A percentile compares a stretch with the other conserved stretches of the same genome.
Evolutionary conservation across 192 early-diverging fungal genomes (phyloP).

Genomic region (Paraglomus occultum): DNA sequence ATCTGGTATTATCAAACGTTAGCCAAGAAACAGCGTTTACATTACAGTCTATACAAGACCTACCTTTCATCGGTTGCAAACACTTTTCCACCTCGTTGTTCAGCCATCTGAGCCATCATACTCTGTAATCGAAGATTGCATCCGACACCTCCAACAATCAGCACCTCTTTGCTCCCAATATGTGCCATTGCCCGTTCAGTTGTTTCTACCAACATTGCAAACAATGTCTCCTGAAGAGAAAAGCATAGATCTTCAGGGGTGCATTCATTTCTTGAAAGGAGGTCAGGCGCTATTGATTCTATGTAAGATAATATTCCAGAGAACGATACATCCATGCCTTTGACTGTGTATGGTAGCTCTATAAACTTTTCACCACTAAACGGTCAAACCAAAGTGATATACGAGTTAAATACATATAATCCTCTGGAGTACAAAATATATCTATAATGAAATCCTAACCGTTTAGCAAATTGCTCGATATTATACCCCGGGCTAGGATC

Average conservation of each 20-base stretch:
- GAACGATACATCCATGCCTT: slow-evolving; percentile 99
- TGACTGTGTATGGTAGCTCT: slow-evolving; percentile 94
- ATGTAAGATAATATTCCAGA: slow-evolving; percentile 92
- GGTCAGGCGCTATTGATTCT: slow-evolving; percentile 68
- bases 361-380: slow-evolving; percentile 78
- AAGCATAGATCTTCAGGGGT: slow-evolving; percentile 94
- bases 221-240: slow-evolving; percentile 94
- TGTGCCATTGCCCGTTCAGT: slow-evolving; percentile 99
- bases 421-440: neutral
- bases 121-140: slow-evolving; percentile 93
- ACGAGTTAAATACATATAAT: neutral
- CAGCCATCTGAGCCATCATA: slow-evolving; percentile 97
- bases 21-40: too few species aligned
- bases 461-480: slow-evolving; percentile 93
- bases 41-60: neutral
- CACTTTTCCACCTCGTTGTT: slow-evolving; percentile 79
- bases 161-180: slow-evolving; percentile 83
- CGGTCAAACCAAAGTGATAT: neutral
- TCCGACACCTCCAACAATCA: slow-evolving; percentile 97
- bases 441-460: slow-evolving; percentile 42
- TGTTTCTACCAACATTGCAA: slow-evolving; percentile 99
- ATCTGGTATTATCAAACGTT: slow-evolving; percentile 41
- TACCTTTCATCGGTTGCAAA: slow-evolving; percentile 97
- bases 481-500: slow-evolving; percentile 98
- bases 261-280: slow-evolving; percentile 47